Evolutionary conservation across 2,329 filamentous ascomycete species (phyloP).

Genomic region (Dactylonectria estremocensis): DNA sequence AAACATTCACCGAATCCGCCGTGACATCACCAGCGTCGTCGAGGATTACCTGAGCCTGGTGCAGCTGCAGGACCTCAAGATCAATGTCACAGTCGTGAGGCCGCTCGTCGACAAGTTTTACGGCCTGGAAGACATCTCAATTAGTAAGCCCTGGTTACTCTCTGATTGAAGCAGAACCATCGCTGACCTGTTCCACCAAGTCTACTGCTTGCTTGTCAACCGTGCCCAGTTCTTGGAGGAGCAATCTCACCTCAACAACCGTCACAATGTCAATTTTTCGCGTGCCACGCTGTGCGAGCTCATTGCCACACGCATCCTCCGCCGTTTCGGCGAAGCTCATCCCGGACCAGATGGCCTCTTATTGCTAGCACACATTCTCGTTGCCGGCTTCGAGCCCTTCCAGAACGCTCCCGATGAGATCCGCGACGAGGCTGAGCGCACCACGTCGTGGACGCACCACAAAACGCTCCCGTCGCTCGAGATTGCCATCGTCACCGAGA

Average conservation of each 20-base stretch:
- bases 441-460: constrained; percentile 63
- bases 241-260: constrained; percentile 81
- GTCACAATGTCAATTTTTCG: constrained; percentile 86
- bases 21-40: constrained; percentile 75
- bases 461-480: constrained; percentile 83
- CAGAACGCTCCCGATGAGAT: constrained; percentile 83
- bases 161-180: background rate
- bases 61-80: constrained; percentile 84
- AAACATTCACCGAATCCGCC: constrained; percentile 80
- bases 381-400: constrained; percentile 88
- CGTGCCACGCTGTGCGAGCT: constrained; percentile 85
- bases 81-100: constrained; percentile 85
- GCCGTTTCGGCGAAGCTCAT: constrained; percentile 85
- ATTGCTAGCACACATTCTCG: constrained; percentile 82
- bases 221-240: constrained; percentile 84
- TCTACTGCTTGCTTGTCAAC: constrained; percentile 89
- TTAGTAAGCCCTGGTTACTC: constrained; percentile 64
- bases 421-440: constrained; percentile 68
- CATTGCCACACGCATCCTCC: constrained; percentile 82
- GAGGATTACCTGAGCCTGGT: constrained; percentile 78
- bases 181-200: constrained; percentile 55
- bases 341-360: constrained; percentile 79
- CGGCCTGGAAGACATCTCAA: constrained; percentile 83
- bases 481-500: constrained; percentile 86
- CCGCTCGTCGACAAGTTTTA: constrained; percentile 89